Base-by-base conservation (phyloP, 139 green algal genomes). In the Mesostigma viride region DNA sequence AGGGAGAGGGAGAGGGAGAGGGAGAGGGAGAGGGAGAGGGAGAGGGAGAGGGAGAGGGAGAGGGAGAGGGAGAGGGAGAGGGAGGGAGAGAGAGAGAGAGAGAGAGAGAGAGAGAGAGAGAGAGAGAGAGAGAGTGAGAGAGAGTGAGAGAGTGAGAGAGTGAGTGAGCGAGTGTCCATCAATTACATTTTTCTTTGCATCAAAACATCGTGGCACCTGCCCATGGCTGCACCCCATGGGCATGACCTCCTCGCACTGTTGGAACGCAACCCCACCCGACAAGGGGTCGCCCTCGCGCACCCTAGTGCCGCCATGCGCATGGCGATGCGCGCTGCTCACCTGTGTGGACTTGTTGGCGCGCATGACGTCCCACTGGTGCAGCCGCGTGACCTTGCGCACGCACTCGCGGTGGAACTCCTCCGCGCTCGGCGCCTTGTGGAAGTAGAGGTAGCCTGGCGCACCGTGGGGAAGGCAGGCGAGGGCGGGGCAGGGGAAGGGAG, bases 301-400 rank as follows among this genome's bases (percentile, higher is more conserved):
- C n/a, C n/a, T n/a, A n/a, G n/a, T n/a, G n/a, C n/a, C n/a, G n/a
- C n/a, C n/a, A n/a, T n/a, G n/a, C n/a, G n/a, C n/a, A n/a, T n/a
- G n/a, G n/a, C n/a, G n/a, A n/a, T n/a, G n/a, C n/a, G n/a, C n/a
- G n/a, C n/a, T n/a, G n/a, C n/a, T n/a, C n/a, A n/a, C n/a, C n/a
- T 14, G 17, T 53, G 90, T 91, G 27, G 84, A 75, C 84, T 96
- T 96, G 85, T 96, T 96, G 68, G 90, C 90, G 61, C 90, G 84
- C 70, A 92, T 73, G 64, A 90, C 88, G 70, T 96, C 90, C 56
- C 58, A 83, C 82, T 91, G 79, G 81, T 95, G 83, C 71, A 96
- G 79, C 62, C 83, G 83, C 73, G 76, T 74, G n/a, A 89, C 73
- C 82, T 93, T 89, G 33, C 89, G 62, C 35, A 94, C 81, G 20